Evolutionary conservation across 495 filamentous ascomycete genomes (phyloP).

Genomic region (Penicillium cinerascens): DNA sequence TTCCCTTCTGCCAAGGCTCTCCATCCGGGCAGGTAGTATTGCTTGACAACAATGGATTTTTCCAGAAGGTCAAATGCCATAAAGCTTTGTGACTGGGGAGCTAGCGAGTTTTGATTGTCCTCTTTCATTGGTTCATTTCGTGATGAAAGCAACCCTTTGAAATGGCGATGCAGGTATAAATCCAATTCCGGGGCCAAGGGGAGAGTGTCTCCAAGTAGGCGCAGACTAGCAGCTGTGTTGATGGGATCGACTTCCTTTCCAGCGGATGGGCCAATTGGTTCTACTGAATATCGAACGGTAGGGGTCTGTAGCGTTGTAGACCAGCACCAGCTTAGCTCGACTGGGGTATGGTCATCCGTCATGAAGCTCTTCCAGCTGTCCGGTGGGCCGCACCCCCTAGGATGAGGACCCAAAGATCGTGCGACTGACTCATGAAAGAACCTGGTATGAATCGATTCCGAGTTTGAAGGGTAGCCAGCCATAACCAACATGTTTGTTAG

Average conservation of each 20-base stretch:
- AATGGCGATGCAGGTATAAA: no score
- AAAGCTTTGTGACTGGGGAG: neutral
- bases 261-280: neutral
- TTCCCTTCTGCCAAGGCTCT: no score
- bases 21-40: neutral
- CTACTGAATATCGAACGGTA: neutral
- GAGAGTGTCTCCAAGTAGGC: no score
- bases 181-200: no score
- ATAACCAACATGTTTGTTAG: neutral
- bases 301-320: neutral
- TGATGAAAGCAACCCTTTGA: no score
- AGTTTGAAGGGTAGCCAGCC: neutral
- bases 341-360: slow-evolving; percentile 35
- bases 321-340: slow-evolving; percentile 36
- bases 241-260: no score
- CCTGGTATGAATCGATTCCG: neutral
- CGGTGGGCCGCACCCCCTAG: neutral
- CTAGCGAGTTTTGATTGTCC: neutral
- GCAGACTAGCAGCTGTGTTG: no score
- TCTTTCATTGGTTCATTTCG: no score
- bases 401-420: neutral
- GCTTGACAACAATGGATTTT: neutral
- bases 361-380: slow-evolving; percentile 33
- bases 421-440: neutral
- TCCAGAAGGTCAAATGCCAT: neutral